Evolutionary conservation across 1,284 basidiomycete genomes (phyloP), one percentile per base, ranked within the genome.

Genomic region (Cystobasidium sp.): DNA sequence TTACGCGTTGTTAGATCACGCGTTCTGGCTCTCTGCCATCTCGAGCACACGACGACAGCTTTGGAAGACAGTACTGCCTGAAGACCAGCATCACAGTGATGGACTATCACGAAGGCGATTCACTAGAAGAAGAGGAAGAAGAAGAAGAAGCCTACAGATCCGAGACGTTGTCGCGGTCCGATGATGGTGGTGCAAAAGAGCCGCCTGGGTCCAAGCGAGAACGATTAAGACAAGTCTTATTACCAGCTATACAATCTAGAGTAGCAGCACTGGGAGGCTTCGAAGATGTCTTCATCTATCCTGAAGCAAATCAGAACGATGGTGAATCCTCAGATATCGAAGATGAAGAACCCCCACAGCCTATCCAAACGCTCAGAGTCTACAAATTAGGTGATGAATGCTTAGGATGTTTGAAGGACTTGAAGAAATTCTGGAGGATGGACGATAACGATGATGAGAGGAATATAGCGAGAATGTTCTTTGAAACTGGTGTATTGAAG

Each of bases 401-500:
- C 67, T 76, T 76, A 75, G 91, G 90, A 1, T 97, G 94, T 81
- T 83, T 97, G 77, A 93, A 93, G 79, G 95, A 97, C 80, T 85
- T 97, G 77, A 97, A 97, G 84, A 92, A 90, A 79, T 87, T 94
- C 61, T 97, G 94, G 94, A 85, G 94, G 62, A 91, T 93, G 81
- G 95, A 97, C 82, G 94, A 97, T 80, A 90, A 89, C 0, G 94
- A 97, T 82, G 94, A 97, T 81, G 93, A 95, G 81, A 88, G 94
- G 37, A 96, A 93, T 0, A 91, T 97, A 6, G 93, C 94, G 6
- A 88, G 94, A 63, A 91, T 97, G 74, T 91, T 97, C 82, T 91
- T 89, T 86, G 88, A 91, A 75, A 88, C 90, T 22, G 88, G 91
- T 22, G 86, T 96, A 46, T 87, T 97, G 20, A 85, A 87, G 39